Conservation (phyloP, 169 alveolate species). For the Plasmodium cynomolgi region DNA sequence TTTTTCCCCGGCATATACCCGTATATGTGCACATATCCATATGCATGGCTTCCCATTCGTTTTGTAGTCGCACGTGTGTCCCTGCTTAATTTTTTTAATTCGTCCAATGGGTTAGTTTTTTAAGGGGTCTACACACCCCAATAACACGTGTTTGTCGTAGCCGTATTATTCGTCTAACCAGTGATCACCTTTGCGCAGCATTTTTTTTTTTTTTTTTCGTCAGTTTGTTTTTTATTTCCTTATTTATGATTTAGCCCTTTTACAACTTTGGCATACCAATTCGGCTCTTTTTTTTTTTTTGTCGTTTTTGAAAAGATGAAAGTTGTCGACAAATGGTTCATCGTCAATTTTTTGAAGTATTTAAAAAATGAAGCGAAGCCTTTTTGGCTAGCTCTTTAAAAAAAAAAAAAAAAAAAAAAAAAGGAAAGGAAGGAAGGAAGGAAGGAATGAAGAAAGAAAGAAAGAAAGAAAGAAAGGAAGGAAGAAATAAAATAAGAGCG, state of each 20-base stretch:
- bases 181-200: not conserved
- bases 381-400: not conserved
- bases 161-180: not conserved
- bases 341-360: not conserved
- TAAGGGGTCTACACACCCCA: not conserved
- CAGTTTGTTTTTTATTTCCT: not conserved
- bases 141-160: not conserved
- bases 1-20: not conserved
- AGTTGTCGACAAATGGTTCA: not conserved
- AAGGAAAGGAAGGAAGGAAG: not conserved
- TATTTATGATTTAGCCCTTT: not conserved
- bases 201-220: not conserved
- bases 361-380: not conserved
- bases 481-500: not conserved
- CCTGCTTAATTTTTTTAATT: not conserved
- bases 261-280: not conserved
- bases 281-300: not conserved
- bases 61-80: not conserved
- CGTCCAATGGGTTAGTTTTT: not conserved
- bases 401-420: conserved; percentile 11
- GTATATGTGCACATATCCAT: not conserved
- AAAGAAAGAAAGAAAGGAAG: not conserved
- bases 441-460: not conserved
- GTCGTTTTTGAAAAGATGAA: conserved; percentile 1
- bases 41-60: not conserved